These are phyloP conservation scores for Calamus simplicifolius DNA, from an alignment of 176 grass and related monocot species.

Conservation along the genomic window DNA sequence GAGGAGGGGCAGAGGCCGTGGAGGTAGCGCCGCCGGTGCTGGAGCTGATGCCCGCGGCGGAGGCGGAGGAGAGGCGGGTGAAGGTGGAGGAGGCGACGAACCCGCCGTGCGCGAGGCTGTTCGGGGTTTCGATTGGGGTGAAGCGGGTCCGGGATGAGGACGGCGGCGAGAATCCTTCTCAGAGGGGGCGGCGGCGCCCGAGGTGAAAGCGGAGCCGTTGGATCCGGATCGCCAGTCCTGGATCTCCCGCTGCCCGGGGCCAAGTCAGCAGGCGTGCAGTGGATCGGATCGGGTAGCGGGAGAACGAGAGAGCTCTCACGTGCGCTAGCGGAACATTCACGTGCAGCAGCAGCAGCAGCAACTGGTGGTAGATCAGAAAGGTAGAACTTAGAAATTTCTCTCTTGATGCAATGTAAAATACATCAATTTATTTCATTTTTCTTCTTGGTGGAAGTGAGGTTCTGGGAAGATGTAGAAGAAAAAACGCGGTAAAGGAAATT, in stretches of 20 bases:
- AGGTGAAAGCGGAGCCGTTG: constrained; percentile 9
- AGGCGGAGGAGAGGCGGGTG: background rate
- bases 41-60: background rate
- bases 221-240: background rate
- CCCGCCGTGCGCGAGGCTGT: too few relatives aligned
- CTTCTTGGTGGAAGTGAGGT: too few relatives aligned
- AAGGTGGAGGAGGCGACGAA: too few relatives aligned
- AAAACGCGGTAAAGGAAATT: too few relatives aligned
- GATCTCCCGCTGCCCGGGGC: constrained; percentile 8
- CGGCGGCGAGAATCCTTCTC: background rate
- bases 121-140: too few relatives aligned
- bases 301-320: background rate
- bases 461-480: too few relatives aligned
- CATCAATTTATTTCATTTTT: too few relatives aligned
- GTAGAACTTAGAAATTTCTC: too few relatives aligned
- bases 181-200: background rate
- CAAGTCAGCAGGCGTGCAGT: background rate
- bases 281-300: background rate
- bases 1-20: too few relatives aligned
- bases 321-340: background rate
- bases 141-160: background rate
- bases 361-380: too few relatives aligned
- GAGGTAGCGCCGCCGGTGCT: too few relatives aligned
- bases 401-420: too few relatives aligned
- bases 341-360: constrained; percentile 2